These are phyloP conservation scores for Alternaria gaisen DNA, from an alignment of 2,329 filamentous ascomycete species.

Conservation along the genomic window DNA sequence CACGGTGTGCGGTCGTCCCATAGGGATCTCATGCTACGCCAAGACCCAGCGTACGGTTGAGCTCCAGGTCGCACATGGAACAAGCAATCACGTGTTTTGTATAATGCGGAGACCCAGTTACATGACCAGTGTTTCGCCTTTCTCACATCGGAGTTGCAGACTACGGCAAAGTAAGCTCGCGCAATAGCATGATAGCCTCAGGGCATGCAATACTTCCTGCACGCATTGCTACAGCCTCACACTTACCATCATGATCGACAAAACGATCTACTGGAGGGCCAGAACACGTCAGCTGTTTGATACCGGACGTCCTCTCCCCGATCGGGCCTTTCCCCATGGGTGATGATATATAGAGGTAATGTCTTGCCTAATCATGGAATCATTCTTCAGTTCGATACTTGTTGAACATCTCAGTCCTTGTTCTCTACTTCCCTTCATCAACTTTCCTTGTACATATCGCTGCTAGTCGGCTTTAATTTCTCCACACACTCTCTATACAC, in stretches of 20 bases:
- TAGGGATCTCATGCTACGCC: background rate
- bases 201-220: conserved; percentile 19
- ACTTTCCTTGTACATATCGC: conserved; percentile 23
- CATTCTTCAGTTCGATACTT: conserved; percentile 18
- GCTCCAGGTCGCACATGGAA: background rate
- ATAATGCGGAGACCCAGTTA: conserved; percentile 14
- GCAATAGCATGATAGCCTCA: conserved; percentile 32
- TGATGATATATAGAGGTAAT: conserved; percentile 18
- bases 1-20: background rate
- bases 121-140: conserved; percentile 33
- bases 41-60: background rate
- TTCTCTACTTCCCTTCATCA: conserved; percentile 17
- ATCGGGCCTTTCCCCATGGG: conserved; percentile 4
- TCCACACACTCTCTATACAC: conserved; percentile 17
- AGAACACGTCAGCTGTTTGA: conserved; percentile 19
- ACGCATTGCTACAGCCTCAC: conserved; percentile 24
- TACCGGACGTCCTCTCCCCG: conserved; percentile 9
- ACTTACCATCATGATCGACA: background rate
- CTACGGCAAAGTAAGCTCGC: conserved; percentile 14
- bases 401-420: conserved; percentile 16
- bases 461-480: conserved; percentile 38
- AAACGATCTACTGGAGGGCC: background rate
- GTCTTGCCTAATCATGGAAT: background rate
- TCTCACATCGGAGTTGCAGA: conserved; percentile 36
- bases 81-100: conserved; percentile 2